Percentiles rank a stretch among this genome's conserved stretches.
Conservation (phyloP, 2,329 filamentous ascomycete species). For the Akanthomyces uredinophilus region DNA sequence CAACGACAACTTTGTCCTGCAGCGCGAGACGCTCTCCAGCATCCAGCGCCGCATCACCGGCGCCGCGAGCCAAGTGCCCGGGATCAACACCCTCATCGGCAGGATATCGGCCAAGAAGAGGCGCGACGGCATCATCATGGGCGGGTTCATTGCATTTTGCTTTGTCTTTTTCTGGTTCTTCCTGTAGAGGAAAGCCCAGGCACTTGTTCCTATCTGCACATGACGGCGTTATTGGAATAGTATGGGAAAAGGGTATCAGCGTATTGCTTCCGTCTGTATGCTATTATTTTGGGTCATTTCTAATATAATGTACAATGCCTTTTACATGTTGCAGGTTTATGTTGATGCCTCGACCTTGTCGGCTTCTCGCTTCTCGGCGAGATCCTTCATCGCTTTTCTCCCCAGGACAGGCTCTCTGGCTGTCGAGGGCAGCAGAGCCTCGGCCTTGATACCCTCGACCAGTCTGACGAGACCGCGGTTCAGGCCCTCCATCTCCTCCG, state of each 20-base stretch:
- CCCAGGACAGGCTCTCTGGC: constrained; percentile 30
- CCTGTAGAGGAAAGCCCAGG: constrained; percentile 35
- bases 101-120: constrained; percentile 94
- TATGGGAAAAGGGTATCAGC: constrained; percentile 29
- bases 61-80: constrained; percentile 86
- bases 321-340: neutral
- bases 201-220: constrained; percentile 1
- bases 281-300: constrained; percentile 10
- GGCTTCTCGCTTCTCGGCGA: constrained; percentile 12
- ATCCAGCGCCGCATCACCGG: constrained; percentile 88
- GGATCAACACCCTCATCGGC: constrained; percentile 84
- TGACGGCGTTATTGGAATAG: constrained; percentile 26
- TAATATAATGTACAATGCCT: constrained; percentile 13
- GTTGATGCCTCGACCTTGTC: neutral
- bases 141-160: constrained; percentile 84
- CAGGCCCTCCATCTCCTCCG: constrained; percentile 62
- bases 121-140: constrained; percentile 90
- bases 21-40: constrained; percentile 80
- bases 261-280: constrained; percentile 27
- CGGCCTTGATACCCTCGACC: constrained; percentile 50
- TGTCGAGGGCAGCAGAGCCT: constrained; percentile 28
- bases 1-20: constrained; percentile 81
- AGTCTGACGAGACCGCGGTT: constrained; percentile 60
- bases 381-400: constrained; percentile 7
- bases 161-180: constrained; percentile 77